Percentiles rank a stretch among this genome's conserved stretches.
Conservation (phyloP, 2,329 filamentous ascomycete species). For the Colletotrichum scovillei region DNA sequence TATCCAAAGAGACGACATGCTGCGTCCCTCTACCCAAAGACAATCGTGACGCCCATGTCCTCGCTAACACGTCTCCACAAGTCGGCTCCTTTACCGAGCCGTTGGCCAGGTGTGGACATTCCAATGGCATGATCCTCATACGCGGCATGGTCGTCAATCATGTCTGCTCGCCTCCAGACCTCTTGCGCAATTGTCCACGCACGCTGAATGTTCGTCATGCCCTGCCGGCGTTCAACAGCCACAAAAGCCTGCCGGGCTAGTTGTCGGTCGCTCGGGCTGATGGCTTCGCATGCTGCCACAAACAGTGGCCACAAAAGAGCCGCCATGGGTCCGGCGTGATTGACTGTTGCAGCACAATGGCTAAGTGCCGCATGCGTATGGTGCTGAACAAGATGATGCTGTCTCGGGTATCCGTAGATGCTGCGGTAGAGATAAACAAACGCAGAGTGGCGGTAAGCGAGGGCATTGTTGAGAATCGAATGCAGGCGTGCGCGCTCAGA, state of each 20-base stretch:
- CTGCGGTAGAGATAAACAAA: constrained; percentile 69
- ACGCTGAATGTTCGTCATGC: constrained; percentile 73
- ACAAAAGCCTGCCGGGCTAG: constrained; percentile 63
- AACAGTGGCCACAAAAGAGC: constrained; percentile 75
- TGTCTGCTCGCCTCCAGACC: constrained; percentile 68
- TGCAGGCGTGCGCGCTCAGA: constrained; percentile 57
- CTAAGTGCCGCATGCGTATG: constrained; percentile 62
- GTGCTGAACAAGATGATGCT: constrained; percentile 62
- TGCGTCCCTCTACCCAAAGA: constrained; percentile 65
- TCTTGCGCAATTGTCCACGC: constrained; percentile 71
- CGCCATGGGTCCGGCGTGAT: constrained; percentile 69
- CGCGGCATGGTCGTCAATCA: constrained; percentile 40
- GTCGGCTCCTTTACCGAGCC: constrained; percentile 46
- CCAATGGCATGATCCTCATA: constrained; percentile 6
- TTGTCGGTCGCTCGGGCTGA: constrained; percentile 58
- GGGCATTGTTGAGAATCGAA: constrained; percentile 68
- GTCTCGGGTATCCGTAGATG: constrained; percentile 60
- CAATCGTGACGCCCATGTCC: constrained; percentile 69
- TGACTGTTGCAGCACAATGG: constrained; percentile 67
- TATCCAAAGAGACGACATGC: neutral
- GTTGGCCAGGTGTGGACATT: constrained; percentile 28
- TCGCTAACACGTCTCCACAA: constrained; percentile 68
- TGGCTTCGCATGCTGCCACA: constrained; percentile 71
- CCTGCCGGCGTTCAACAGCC: constrained; percentile 66
- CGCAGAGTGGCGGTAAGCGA: constrained; percentile 69